Conservation (phyloP, 75 land plant genomes). For the Adiantum capillusveneris region DNA sequence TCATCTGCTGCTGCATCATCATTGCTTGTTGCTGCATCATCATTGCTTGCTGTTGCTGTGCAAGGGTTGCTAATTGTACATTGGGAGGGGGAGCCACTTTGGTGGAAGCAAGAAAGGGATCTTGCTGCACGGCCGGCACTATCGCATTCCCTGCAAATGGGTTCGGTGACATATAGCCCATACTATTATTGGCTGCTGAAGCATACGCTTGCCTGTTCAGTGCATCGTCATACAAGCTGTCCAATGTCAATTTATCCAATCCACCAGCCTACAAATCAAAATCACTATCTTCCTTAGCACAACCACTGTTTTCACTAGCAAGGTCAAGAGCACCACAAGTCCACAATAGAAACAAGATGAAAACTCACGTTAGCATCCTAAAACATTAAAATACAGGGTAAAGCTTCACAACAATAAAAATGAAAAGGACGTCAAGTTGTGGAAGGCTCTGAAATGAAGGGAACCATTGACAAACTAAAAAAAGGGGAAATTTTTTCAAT, state of each 20-base stretch:
- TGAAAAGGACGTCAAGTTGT: too few relatives aligned
- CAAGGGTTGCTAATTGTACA: slow-evolving; percentile 91
- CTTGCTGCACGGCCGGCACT: slow-evolving; percentile 25
- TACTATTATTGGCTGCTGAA: slow-evolving; percentile 17
- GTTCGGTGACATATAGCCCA: slow-evolving; percentile 57
- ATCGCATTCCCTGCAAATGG: slow-evolving; percentile 48
- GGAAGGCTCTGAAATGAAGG: too few relatives aligned
- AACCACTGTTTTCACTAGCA: too few relatives aligned
- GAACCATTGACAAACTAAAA: too few relatives aligned
- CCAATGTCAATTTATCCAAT: slow-evolving; percentile 79
- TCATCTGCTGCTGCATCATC: slow-evolving; percentile 33
- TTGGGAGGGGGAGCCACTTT: slow-evolving; percentile 55
- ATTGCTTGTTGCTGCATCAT: slow-evolving; percentile 63
- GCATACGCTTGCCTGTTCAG: slow-evolving; percentile 49
- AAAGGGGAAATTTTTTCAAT: too few relatives aligned
- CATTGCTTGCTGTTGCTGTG: slow-evolving; percentile 83
- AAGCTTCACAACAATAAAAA: too few relatives aligned
- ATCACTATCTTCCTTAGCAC: too few relatives aligned
- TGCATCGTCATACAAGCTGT: slow-evolving; percentile 98
- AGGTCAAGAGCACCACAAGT: too few relatives aligned
- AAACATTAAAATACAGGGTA: too few relatives aligned
- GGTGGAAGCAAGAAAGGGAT: slow-evolving; percentile 52
- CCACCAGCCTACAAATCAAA: slow-evolving; percentile 76
- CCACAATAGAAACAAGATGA: too few relatives aligned
- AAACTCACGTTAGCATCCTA: too few relatives aligned